phyloP scores from a whole-genome alignment of 306 rosid species.

The Rosa persica region DNA sequence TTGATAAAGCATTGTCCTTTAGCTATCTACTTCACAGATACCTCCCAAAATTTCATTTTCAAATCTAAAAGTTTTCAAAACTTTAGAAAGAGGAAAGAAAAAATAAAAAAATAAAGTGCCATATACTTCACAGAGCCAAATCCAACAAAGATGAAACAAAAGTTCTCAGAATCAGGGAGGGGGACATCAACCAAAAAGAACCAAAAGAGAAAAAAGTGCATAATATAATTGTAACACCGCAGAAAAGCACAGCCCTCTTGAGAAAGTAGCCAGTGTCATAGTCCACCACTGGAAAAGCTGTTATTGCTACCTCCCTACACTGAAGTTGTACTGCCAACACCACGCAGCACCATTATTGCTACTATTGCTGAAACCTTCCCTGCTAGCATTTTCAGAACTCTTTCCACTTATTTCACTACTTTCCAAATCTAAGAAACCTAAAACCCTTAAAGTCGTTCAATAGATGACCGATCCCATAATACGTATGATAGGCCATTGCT shows the following conservation, averaged over 20 bases:
- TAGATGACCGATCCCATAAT: conserved; percentile 33
- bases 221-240: conserved; percentile 1
- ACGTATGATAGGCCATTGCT: conserved; percentile 46
- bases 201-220: neutral
- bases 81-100: neutral
- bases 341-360: neutral
- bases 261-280: conserved; percentile 43
- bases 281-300: conserved; percentile 28
- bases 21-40: neutral
- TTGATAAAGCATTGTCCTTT: neutral
- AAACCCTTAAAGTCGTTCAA: neutral
- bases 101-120: neutral
- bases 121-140: neutral
- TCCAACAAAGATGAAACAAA: neutral
- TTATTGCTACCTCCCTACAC: neutral
- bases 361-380: neutral
- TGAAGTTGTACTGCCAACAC: neutral
- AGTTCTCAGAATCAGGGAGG: neutral
- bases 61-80: neutral
- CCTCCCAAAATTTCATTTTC: neutral
- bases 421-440: neutral
- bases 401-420: neutral
- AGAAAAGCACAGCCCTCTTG: conserved; percentile 36
- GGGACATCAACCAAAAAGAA: neutral
- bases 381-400: neutral